Evolutionary conservation across 2,329 filamentous ascomycete species (phyloP).

Genomic region (Talaromyces sp.): DNA sequence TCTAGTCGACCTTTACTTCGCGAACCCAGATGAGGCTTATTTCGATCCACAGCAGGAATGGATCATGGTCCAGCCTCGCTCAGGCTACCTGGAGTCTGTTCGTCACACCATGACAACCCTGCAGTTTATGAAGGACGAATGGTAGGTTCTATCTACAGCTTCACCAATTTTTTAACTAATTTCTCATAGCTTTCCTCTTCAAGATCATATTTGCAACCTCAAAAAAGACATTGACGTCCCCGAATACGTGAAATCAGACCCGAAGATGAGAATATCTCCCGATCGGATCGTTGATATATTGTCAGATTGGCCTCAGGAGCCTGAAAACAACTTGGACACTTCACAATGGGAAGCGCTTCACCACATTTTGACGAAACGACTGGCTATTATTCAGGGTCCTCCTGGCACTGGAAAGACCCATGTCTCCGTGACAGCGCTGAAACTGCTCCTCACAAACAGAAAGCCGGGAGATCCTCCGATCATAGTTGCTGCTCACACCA

Average conservation of each 20-base stretch:
- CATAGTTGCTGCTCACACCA: slow-evolving; percentile 79
- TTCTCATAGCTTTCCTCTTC: slow-evolving; percentile 37
- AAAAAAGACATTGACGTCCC: slow-evolving; percentile 43
- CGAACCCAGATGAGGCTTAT: slow-evolving; percentile 52
- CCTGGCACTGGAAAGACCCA: slow-evolving; percentile 78
- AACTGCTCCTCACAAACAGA: slow-evolving; percentile 58
- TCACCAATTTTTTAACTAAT: slow-evolving; percentile 9
- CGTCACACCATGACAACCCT: slow-evolving; percentile 68
- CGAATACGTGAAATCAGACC: slow-evolving; percentile 46
- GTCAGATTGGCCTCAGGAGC: slow-evolving; percentile 46
- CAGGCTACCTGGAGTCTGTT: slow-evolving; percentile 71
- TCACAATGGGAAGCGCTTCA: slow-evolving; percentile 66
- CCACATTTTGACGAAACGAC: slow-evolving; percentile 63
- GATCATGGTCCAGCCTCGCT: slow-evolving; percentile 72
- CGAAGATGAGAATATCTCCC: slow-evolving; percentile 46
- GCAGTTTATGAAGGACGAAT: slow-evolving; percentile 58
- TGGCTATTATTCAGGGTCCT: slow-evolving; percentile 79
- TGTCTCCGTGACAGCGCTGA: slow-evolving; percentile 68
- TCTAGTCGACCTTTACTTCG: slow-evolving; percentile 71
- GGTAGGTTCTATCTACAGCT: slow-evolving; percentile 21
- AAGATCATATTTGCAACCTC: slow-evolving; percentile 38
- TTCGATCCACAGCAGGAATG: slow-evolving; percentile 66
- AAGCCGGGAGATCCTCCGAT: slow-evolving; percentile 58
- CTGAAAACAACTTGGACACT: slow-evolving; percentile 52
- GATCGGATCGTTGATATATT: slow-evolving; percentile 50